Base-by-base conservation (phyloP, 2,329 filamentous ascomycete species). In the Beauveria scarabaeidicola region DNA sequence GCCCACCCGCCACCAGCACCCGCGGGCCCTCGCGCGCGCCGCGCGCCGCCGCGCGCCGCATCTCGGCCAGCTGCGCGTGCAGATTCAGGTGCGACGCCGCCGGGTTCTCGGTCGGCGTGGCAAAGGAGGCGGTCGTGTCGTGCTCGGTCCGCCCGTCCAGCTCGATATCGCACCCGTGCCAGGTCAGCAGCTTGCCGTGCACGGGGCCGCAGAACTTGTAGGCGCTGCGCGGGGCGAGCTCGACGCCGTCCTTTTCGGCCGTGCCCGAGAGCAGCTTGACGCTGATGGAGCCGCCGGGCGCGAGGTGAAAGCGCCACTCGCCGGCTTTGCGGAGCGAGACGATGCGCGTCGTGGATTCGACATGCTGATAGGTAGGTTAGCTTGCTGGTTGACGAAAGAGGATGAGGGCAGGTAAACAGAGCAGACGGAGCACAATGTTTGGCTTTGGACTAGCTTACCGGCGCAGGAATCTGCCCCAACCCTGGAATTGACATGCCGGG, bases 211-310 rank as follows among this genome's bases (percentile, higher is more conserved):
- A 81, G 73, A 99, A 93, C 36, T 81, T 86, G 76, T 97, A 97
- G 10, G 83, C 81, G 55, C 88, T 88, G 60, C 88, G 88, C 10
- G 84, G 81, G 11, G 91, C 91, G 47, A 99, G 87, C 75, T 99
- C 94, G 59, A 93, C 92, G 70, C 94, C 94, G 70, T 97, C 96
- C 69, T 96, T 85, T 73, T 99, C 94, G 52, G 93, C 94, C 1
- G 87, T 91, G 62, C 94, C 94, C 38, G 82, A 84, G 59, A 90
- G 75, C 27, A 97, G 79, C 77, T 91, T 79, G 52, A 82, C 69
- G 43, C 73, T 72, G 54, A 81, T 61, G 32, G 71, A 66, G 61
- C 74, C 72, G 63, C 70, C 74, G 62, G 77, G 72, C 11, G 86
- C 80, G 48, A 90, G 85, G 68, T 90, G 81, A 74, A 93, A 93